phyloP scores from a whole-genome alignment of 345 rosid species.

The Eutrema japonicum region DNA sequence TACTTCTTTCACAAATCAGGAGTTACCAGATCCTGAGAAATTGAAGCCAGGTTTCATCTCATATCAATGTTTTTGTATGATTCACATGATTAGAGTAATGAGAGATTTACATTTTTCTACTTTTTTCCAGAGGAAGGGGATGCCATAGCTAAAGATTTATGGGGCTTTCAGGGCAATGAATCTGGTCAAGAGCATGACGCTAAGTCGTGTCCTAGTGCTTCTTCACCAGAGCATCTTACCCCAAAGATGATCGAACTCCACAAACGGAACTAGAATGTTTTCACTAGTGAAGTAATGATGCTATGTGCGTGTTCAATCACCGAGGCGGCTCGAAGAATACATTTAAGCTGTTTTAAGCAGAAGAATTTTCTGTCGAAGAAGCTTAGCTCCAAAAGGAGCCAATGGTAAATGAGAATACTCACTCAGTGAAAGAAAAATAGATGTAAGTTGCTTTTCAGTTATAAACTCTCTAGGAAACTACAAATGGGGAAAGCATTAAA shows the following conservation, averaged over 20 bases:
- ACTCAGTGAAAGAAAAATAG: constrained; percentile 4
- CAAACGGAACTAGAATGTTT: constrained; percentile 28
- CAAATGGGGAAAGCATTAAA: constrained; percentile 6
- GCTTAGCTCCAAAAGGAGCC: constrained; percentile 36
- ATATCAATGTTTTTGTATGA: neutral
- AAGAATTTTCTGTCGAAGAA: constrained; percentile 24
- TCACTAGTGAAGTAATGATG: neutral
- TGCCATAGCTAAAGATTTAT: constrained; percentile 38
- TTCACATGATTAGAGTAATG: constrained; percentile 1
- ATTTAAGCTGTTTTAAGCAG: constrained; percentile 9
- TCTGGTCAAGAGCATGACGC: constrained; percentile 27
- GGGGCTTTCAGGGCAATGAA: constrained; percentile 39
- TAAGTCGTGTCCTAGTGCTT: constrained; percentile 29
- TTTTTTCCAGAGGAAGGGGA: constrained; percentile 37
- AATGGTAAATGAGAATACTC: neutral
- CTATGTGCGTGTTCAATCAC: neutral
- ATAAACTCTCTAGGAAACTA: constrained; percentile 17
- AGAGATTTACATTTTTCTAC: neutral
- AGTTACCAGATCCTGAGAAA: constrained; percentile 43
- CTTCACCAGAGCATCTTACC: constrained; percentile 35
- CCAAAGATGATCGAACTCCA: constrained; percentile 37
- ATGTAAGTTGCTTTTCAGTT: constrained; percentile 19
- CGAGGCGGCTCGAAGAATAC: constrained; percentile 3
- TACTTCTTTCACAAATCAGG: constrained; percentile 30
- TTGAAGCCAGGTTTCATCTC: constrained; percentile 40